Evolutionary conservation across 2,329 filamentous ascomycete genomes (phyloP).

Genomic region (Trichophyton equinum): DNA sequence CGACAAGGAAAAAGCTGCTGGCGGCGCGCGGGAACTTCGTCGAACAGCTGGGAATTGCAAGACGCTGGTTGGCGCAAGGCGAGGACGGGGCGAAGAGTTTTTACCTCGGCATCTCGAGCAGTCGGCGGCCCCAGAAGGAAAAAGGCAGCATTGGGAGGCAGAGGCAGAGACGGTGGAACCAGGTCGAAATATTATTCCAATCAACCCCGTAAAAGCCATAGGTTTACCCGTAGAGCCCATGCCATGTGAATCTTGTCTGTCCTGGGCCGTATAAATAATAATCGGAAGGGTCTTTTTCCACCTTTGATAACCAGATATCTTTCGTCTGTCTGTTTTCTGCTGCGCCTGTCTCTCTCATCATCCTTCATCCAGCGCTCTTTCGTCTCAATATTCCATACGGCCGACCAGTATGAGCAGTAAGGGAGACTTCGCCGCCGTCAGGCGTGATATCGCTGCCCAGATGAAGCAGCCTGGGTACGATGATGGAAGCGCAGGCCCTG

Average conservation of each 20-base stretch:
- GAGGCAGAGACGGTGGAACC: neutral
- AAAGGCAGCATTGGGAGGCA: neutral
- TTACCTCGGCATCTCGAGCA: neutral
- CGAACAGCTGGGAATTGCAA: no score
- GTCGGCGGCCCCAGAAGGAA: neutral
- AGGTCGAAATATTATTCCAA: neutral
- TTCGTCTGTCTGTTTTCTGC: neutral
- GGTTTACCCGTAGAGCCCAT: neutral
- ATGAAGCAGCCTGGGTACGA: slow-evolving; percentile 51
- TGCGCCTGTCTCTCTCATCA: neutral
- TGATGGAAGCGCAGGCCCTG: slow-evolving; percentile 51
- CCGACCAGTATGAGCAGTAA: slow-evolving; percentile 26
- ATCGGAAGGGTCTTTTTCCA: neutral
- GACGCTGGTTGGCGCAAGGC: no score
- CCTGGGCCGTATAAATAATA: neutral
- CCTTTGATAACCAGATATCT: neutral
- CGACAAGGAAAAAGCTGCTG: no score
- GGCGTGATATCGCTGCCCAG: slow-evolving; percentile 41
- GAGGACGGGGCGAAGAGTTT: no score
- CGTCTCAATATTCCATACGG: slow-evolving; percentile 4
- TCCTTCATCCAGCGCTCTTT: slow-evolving; percentile 4
- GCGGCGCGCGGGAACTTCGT: no score
- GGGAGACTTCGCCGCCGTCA: slow-evolving; percentile 38
- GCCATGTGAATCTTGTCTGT: neutral
- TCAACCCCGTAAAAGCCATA: neutral